Evolutionary conservation across 2,329 filamentous ascomycete genomes (phyloP).

Genomic region (Talaromyces sp.): DNA sequence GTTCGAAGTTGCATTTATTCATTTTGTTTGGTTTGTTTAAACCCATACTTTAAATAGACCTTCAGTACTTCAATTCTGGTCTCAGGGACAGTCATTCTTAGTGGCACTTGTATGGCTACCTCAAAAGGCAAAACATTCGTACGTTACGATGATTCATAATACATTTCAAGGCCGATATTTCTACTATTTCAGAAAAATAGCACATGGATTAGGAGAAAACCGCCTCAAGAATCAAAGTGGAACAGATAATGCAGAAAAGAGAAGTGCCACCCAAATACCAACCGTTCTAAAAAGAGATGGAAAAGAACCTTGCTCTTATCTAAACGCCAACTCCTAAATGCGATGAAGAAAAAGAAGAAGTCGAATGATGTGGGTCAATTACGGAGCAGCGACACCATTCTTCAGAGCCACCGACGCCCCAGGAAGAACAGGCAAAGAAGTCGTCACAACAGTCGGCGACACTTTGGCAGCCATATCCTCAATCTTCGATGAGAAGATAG

Average conservation of each 20-base stretch:
- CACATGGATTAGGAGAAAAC: neutral
- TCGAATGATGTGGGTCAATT: neutral
- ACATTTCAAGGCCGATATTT: neutral
- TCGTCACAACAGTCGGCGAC: constrained; percentile 19
- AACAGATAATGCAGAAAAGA: neutral
- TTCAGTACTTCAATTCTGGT: neutral
- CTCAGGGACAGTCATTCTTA: neutral
- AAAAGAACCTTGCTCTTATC: neutral
- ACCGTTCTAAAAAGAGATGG: neutral
- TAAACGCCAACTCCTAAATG: neutral
- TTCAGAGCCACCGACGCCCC: neutral
- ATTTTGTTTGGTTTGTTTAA: neutral
- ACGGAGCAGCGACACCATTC: constrained; percentile 3
- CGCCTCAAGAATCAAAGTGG: neutral
- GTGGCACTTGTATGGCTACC: neutral
- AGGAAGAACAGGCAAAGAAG: constrained; percentile 4
- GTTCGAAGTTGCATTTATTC: neutral
- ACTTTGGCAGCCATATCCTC: constrained; percentile 23
- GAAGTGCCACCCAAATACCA: neutral
- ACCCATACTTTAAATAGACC: neutral
- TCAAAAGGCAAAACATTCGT: neutral
- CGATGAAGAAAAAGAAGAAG: neutral
- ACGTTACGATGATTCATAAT: neutral
- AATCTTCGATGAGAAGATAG: constrained; percentile 48
- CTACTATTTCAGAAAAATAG: neutral